These are phyloP conservation scores for Capronia epimyces DNA, from an alignment of 2,329 filamentous ascomycete species.

Conservation along the genomic window DNA sequence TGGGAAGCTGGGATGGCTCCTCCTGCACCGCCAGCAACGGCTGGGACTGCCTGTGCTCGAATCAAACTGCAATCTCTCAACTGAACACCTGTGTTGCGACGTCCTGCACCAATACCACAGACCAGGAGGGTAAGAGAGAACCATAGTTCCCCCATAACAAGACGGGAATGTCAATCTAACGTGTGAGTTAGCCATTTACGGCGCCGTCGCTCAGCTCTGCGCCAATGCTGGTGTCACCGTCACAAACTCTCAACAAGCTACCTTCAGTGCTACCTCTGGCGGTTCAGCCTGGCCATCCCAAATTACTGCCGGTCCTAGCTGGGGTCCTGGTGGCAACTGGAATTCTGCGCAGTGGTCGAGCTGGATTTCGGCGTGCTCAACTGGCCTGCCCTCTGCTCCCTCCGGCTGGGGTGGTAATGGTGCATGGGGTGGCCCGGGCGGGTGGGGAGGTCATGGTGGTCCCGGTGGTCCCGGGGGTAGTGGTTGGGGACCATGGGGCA, in stretches of 20 bases:
- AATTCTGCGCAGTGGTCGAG: constrained; percentile 24
- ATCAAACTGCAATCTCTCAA: constrained; percentile 27
- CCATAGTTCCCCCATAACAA: background rate
- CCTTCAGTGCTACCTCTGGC: constrained; percentile 29
- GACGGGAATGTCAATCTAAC: constrained; percentile 11
- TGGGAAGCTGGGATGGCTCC: constrained; percentile 26
- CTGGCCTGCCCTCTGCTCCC: constrained; percentile 25
- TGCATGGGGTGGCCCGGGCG: constrained; percentile 22
- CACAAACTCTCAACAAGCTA: constrained; percentile 27
- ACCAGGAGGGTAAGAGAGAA: constrained; percentile 27
- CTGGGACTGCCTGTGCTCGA: constrained; percentile 29
- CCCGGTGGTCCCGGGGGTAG: constrained; percentile 21
- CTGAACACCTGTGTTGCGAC: constrained; percentile 29
- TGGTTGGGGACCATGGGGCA: constrained; percentile 27
- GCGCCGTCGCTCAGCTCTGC: constrained; percentile 29
- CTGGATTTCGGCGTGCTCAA: constrained; percentile 25
- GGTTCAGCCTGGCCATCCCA: constrained; percentile 26
- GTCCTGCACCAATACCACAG: constrained; percentile 28
- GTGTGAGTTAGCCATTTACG: constrained; percentile 25
- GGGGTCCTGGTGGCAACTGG: constrained; percentile 25
- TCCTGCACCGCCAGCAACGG: constrained; percentile 21
- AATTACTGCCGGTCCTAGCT: constrained; percentile 24
- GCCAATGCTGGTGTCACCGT: constrained; percentile 27
- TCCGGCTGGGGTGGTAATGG: constrained; percentile 24
- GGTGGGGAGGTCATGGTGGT: constrained; percentile 18